phyloP scores from a whole-genome alignment of 768 basidiomycete genomes.

The Coprinopsis marcescibilis region DNA sequence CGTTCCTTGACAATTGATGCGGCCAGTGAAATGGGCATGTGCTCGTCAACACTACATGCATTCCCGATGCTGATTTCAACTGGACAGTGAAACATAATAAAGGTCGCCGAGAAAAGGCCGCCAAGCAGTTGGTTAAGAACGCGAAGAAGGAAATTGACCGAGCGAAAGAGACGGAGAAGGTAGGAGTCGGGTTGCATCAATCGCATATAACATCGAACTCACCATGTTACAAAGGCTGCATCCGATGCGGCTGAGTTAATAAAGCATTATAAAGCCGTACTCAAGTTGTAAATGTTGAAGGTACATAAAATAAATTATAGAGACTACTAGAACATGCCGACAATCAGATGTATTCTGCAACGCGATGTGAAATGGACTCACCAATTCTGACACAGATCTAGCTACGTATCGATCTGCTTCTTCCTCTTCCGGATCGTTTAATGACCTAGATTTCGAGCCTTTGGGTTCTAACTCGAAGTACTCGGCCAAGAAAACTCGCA shows the following conservation, averaged over 20 bases:
- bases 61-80: not conserved
- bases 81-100: conserved; percentile 21
- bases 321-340: not conserved
- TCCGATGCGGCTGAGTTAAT: conserved; percentile 31
- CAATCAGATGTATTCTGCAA: not conserved
- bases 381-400: conserved; percentile 10
- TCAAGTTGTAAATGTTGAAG: conserved; percentile 8
- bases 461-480: conserved; percentile 71
- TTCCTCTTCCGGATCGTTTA: not conserved
- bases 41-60: not conserved
- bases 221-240: conserved; percentile 19
- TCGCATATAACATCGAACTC: not conserved
- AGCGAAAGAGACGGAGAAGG: conserved; percentile 31
- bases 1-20: conserved; percentile 28
- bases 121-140: conserved; percentile 25
- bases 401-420: not conserved
- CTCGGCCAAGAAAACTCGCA: conserved; percentile 85
- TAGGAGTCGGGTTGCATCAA: conserved; percentile 6
- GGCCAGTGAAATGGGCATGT: conserved; percentile 34
- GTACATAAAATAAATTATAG: not conserved
- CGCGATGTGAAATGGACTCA: not conserved
- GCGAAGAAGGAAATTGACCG: conserved; percentile 31
- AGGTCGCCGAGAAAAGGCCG: conserved; percentile 24
- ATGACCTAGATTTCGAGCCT: conserved; percentile 11
- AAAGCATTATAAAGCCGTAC: conserved; percentile 29